Base-by-base conservation (phyloP, 345 rosid genomes). In the Pistacia integerrima region DNA sequence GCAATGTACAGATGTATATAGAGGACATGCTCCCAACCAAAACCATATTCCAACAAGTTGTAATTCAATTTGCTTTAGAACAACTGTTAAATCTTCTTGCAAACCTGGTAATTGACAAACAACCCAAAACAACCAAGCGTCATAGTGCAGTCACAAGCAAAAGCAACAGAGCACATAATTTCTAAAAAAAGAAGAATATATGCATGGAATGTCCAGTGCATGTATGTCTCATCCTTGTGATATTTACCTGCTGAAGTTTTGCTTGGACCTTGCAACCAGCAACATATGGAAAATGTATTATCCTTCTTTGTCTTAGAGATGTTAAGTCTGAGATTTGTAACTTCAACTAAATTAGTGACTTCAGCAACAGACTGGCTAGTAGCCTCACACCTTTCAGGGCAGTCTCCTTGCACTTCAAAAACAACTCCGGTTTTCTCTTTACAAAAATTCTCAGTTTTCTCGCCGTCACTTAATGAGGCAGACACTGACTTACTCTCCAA, bases 1-100 rank as follows among this genome's bases (percentile, higher is more conserved):
- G 93, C 88, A 72, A 96, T 87, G 68, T 92, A 93, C 8, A 96
- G 95, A 87, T 96, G 98, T 76, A 92, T 85, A 79, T 94, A 96
- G 35, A 93, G 87, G 60, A 90, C 97, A 83, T 91, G 81, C 84
- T 87, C 87, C 99, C 99, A 96, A 69, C 84, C 83, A 71, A 84
- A 77, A 77, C 90, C 90, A 79, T 67, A 84, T 76, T 76, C 74
- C 83, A 41, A 57, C 62, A 82, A 96, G 89, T 81, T 91, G 88
- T 20, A 76, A 84, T 78, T 96, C 93, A 35, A 85, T 83, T 77
- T 89, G 88, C 67, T 83, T 78, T 61, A 96, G 89, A 75, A 83
- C 87, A 77, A 82, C 51, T 30, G 75, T 80, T 64, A 96, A 87
- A 83, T 96, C 99, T 81, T 92, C 93, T 74, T 86, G 85, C 82